These are phyloP conservation scores for Ceratocystis cubensis DNA, from an alignment of 2,329 filamentous ascomycete species.

Conservation along the genomic window DNA sequence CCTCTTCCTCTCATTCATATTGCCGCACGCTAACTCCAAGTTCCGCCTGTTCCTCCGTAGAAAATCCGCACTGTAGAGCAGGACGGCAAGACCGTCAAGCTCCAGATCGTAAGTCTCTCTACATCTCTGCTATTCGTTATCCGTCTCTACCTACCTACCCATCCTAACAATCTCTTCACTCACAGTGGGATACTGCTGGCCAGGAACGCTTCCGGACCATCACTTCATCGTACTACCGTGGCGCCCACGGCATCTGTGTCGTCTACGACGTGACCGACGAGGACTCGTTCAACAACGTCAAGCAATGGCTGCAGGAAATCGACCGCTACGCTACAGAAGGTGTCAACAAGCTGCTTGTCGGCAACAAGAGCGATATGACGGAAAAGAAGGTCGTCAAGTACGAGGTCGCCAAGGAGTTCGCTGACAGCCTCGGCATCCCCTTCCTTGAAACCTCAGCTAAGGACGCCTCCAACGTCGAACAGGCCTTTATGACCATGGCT, in stretches of 20 bases:
- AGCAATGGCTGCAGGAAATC: slow-evolving; percentile 99
- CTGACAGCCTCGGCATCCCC: slow-evolving; percentile 94
- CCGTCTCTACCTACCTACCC: not conserved
- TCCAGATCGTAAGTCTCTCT: slow-evolving; percentile 71
- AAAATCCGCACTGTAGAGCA: slow-evolving; percentile 99
- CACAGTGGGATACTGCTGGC: slow-evolving; percentile 94
- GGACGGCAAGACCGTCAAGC: slow-evolving; percentile 98
- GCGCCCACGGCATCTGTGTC: slow-evolving; percentile 97
- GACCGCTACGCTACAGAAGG: slow-evolving; percentile 98
- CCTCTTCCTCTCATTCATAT: slow-evolving; percentile 9
- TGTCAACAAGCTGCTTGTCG: slow-evolving; percentile 97
- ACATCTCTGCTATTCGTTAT: not conserved
- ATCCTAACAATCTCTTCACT: not conserved
- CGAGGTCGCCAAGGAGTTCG: slow-evolving; percentile 99
- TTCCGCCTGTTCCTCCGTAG: slow-evolving; percentile 35
- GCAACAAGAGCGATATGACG: slow-evolving; percentile 99
- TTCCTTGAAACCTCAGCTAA: slow-evolving; percentile 99
- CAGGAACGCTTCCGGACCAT: slow-evolving; percentile 99
- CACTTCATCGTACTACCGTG: slow-evolving; percentile 98
- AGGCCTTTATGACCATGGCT: slow-evolving; percentile 99
- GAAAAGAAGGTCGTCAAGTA: slow-evolving; percentile 99
- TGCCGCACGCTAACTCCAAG: slow-evolving; percentile 22
- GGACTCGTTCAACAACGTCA: slow-evolving; percentile 99
- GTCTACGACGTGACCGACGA: slow-evolving; percentile 99
- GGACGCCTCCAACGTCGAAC: slow-evolving; percentile 98